These are phyloP conservation scores for Penicillium janthinellum DNA, from an alignment of 2,329 filamentous ascomycete genomes.

Conservation along the genomic window DNA sequence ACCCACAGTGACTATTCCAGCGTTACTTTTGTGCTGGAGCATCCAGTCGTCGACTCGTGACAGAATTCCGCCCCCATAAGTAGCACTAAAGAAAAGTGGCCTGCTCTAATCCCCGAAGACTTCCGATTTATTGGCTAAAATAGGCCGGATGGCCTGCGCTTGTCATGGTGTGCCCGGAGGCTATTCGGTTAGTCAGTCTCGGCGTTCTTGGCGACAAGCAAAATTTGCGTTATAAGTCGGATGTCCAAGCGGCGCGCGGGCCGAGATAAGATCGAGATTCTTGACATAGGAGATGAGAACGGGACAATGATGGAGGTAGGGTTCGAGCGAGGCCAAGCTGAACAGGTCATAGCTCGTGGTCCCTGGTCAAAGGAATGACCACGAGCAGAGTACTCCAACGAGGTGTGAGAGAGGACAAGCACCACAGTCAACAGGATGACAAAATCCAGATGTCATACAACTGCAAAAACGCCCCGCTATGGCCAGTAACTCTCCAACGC, in stretches of 20 bases:
- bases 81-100: not conserved
- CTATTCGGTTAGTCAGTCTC: not conserved
- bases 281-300: not conserved
- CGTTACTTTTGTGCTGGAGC: not conserved
- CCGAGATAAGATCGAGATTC: not conserved
- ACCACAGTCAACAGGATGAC: no score
- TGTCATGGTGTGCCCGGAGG: not conserved
- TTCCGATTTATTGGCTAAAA: not conserved
- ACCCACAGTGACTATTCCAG: not conserved
- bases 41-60: no score
- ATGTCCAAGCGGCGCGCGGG: not conserved
- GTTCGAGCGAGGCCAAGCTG: not conserved
- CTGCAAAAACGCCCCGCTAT: not conserved
- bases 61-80: not conserved
- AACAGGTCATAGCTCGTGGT: not conserved
- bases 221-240: not conserved
- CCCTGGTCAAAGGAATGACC: no score
- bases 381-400: not conserved
- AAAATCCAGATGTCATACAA: no score
- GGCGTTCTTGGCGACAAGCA: conserved; percentile 1
- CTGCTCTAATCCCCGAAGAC: not conserved
- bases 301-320: not conserved
- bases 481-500: not conserved
- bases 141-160: not conserved
- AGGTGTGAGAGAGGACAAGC: no score